These are phyloP conservation scores for Solanum paucissectum DNA, from an alignment of 257 asterid genomes.

Conservation along the genomic window DNA sequence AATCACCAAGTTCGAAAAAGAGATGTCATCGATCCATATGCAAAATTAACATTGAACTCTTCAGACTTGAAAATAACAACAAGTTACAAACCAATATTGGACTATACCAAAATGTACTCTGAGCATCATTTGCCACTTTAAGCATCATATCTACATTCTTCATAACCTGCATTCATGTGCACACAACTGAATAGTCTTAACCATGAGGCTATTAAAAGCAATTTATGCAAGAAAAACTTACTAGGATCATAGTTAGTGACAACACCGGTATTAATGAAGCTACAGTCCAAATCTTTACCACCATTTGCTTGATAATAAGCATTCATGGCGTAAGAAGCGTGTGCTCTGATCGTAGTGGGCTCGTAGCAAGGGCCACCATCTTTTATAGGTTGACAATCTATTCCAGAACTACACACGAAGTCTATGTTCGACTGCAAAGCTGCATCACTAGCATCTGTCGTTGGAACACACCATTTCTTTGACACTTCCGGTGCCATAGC, in stretches of 20 bases:
- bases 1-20: background rate
- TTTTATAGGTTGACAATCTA: constrained; percentile 35
- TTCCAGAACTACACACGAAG: constrained; percentile 23
- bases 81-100: background rate
- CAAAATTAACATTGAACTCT: background rate
- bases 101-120: background rate
- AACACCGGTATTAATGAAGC: constrained; percentile 15
- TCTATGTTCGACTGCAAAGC: constrained; percentile 36
- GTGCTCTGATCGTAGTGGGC: constrained; percentile 28
- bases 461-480: constrained; percentile 33
- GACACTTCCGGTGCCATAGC: constrained; percentile 10
- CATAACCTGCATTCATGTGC: constrained; percentile 13
- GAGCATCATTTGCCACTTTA: background rate
- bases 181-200: background rate
- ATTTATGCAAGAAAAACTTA: constrained; percentile 4
- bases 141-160: constrained; percentile 13
- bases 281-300: constrained; percentile 18
- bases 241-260: constrained; percentile 28
- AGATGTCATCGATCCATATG: background rate
- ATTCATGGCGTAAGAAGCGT: constrained; percentile 44
- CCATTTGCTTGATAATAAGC: constrained; percentile 37
- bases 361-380: constrained; percentile 30
- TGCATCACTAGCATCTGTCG: constrained; percentile 14
- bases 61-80: background rate
- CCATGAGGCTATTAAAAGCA: background rate